A percentile compares a stretch with the other conserved stretches of the same genome.
These are phyloP conservation scores for Fusarium napiforme DNA, from an alignment of 2,329 filamentous ascomycete genomes.

Conservation along the genomic window DNA sequence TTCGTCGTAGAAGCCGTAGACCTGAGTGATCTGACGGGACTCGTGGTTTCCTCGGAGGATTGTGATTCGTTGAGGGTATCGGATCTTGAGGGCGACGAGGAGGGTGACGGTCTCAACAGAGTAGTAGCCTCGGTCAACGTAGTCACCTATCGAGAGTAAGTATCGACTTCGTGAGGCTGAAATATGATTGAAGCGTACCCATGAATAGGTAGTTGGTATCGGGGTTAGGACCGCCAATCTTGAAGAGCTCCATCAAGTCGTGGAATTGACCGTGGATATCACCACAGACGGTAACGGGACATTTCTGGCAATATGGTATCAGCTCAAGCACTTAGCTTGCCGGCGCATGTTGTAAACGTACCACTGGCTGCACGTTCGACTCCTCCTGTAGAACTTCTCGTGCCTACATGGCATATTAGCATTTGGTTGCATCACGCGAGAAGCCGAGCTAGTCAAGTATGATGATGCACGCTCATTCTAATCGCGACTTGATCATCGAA, in stretches of 20 bases:
- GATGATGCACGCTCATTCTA: constrained; percentile 19
- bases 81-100: constrained; percentile 95
- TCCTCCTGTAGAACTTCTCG: constrained; percentile 97
- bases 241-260: constrained; percentile 99
- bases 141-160: constrained; percentile 75
- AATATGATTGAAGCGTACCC: constrained; percentile 67
- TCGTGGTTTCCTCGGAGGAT: constrained; percentile 99
- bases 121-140: constrained; percentile 98
- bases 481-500: neutral
- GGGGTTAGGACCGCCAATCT: constrained; percentile 96
- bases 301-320: constrained; percentile 74
- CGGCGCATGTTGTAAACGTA: constrained; percentile 60
- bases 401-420: constrained; percentile 68
- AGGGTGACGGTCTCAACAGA: constrained; percentile 98
- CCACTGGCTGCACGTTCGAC: constrained; percentile 98
- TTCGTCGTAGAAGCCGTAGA: constrained; percentile 99
- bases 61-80: constrained; percentile 97
- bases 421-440: constrained; percentile 47
- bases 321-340: constrained; percentile 41
- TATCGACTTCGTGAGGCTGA: neutral
- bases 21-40: constrained; percentile 97
- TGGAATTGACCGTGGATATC: constrained; percentile 99
- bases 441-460: constrained; percentile 17
- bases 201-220: constrained; percentile 99
- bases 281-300: constrained; percentile 96